Percentiles rank a stretch among this genome's conserved stretches.
Conservation (phyloP, 768 basidiomycete genomes). For the Cystofilobasidium capitatum region DNA sequence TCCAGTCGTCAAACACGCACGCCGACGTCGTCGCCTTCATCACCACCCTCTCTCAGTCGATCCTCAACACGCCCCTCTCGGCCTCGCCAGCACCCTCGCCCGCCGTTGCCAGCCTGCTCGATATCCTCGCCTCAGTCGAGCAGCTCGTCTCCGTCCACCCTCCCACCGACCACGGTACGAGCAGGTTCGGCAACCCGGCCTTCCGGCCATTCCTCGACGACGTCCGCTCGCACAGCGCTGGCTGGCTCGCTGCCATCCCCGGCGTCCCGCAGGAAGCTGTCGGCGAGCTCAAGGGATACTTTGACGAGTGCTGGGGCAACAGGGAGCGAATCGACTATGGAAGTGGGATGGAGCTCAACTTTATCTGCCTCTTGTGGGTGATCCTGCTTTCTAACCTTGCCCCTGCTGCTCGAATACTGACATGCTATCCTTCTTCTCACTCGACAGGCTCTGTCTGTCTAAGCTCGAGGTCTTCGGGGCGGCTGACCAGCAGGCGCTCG, state of each 20-base stretch:
- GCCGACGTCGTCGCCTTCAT: constrained; percentile 59
- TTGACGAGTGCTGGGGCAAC: constrained; percentile 84
- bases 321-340: constrained; percentile 90
- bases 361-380: constrained; percentile 87
- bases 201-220: constrained; percentile 86
- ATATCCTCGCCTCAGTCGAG: constrained; percentile 59
- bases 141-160: constrained; percentile 60
- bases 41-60: constrained; percentile 60
- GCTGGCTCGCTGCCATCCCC: constrained; percentile 53
- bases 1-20: constrained; percentile 65
- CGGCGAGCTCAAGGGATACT: constrained; percentile 66
- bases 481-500: constrained; percentile 63
- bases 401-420: background rate
- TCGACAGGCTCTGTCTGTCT: constrained; percentile 66
- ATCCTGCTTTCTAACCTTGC: background rate
- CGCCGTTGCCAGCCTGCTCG: constrained; percentile 50
- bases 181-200: constrained; percentile 94
- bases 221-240: constrained; percentile 52
- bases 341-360: constrained; percentile 99
- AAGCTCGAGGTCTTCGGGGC: constrained; percentile 55
- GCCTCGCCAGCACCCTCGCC: constrained; percentile 39
- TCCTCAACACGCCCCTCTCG: constrained; percentile 65
- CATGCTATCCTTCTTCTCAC: background rate
- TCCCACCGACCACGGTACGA: constrained; percentile 72
- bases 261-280: constrained; percentile 52